These are phyloP conservation scores for Rubroboletus pulcherrimus DNA, from an alignment of 768 basidiomycete genomes.

Conservation along the genomic window DNA sequence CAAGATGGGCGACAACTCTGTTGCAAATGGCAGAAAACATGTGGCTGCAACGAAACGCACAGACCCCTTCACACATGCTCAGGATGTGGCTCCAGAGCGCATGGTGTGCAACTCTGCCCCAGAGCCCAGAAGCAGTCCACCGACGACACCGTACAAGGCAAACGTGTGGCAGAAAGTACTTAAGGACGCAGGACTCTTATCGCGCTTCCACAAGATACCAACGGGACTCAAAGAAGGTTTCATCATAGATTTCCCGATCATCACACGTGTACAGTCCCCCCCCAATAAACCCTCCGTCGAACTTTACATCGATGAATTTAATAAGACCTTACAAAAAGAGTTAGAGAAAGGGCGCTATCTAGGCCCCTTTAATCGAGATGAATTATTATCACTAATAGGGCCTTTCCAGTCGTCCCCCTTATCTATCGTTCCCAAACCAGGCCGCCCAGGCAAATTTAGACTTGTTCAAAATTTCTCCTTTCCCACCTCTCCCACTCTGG, in stretches of 20 bases:
- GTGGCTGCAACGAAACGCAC: no score
- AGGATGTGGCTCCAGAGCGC: neutral
- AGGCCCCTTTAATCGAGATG: neutral
- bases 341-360: neutral
- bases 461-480: neutral
- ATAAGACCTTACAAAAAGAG: neutral
- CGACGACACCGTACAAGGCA: neutral
- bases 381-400: neutral
- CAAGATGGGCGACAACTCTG: no score
- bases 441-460: neutral
- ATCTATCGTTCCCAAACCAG: neutral
- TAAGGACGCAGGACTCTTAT: rapidly evolving
- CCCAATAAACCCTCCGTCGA: neutral
- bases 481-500: rapidly evolving
- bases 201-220: neutral
- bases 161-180: neutral
- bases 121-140: neutral
- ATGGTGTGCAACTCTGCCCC: neutral
- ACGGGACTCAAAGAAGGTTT: neutral
- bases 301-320: rapidly evolving
- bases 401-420: conserved; percentile 1
- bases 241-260: neutral
- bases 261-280: neutral
- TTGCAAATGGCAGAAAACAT: no score
- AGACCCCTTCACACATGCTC: no score